Percentiles rank a stretch among this genome's conserved stretches.
phyloP scores from a whole-genome alignment of 2,329 filamentous ascomycete genomes.

The Penicillium sumatraense region DNA sequence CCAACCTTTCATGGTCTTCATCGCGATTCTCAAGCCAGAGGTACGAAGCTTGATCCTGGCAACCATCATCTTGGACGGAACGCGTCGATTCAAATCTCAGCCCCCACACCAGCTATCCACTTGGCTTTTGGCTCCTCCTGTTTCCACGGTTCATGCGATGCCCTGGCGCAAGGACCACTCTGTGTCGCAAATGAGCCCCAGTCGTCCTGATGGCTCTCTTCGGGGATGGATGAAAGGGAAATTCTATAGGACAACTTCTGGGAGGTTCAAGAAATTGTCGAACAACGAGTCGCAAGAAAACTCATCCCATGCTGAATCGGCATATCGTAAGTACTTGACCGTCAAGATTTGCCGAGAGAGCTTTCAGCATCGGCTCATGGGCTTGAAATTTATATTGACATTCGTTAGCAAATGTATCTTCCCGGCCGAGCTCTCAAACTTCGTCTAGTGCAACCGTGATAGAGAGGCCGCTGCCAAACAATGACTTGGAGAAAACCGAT shows the following conservation, averaged over 20 bases:
- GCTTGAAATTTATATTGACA: neutral
- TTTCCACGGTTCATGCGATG: neutral
- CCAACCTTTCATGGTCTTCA: neutral
- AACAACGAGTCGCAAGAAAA: neutral
- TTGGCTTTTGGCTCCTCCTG: neutral
- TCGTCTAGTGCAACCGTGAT: neutral
- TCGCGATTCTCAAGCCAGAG: neutral
- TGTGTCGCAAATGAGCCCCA: neutral
- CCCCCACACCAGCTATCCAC: neutral
- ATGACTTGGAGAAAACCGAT: neutral
- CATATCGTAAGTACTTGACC: neutral
- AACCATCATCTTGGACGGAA: neutral
- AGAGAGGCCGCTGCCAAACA: neutral
- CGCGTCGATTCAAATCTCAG: neutral
- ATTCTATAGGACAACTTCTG: neutral
- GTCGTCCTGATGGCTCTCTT: neutral
- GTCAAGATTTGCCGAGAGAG: neutral
- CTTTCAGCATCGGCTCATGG: neutral
- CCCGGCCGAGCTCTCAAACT: neutral
- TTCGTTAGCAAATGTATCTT: neutral
- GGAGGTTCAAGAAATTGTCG: neutral
- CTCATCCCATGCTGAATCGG: neutral
- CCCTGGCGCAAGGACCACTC: neutral
- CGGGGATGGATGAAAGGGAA: neutral
- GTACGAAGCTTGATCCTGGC: neutral